These are phyloP conservation scores for Diaporthe ampelina DNA, from an alignment of 2,329 filamentous ascomycete species.

Conservation along the genomic window DNA sequence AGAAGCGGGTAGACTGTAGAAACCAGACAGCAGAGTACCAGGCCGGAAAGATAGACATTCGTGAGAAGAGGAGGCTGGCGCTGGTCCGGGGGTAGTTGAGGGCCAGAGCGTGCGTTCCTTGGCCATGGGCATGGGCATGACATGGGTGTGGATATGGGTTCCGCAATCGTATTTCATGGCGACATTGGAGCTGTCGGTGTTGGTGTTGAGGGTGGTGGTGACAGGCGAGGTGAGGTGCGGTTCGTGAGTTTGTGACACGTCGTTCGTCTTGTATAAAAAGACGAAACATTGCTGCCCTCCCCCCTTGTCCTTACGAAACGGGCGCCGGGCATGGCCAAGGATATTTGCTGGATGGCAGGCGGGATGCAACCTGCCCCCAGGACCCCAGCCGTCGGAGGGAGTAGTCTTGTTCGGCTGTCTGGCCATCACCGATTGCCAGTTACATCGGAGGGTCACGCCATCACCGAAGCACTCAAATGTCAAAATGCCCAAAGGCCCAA, in stretches of 20 bases:
- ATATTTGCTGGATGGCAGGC: constrained; percentile 30
- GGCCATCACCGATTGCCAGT: constrained; percentile 21
- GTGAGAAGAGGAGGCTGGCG: constrained; percentile 17
- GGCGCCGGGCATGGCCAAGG: constrained; percentile 17
- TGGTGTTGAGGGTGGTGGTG: not conserved
- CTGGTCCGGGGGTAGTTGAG: not conserved
- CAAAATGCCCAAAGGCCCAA: constrained; percentile 9
- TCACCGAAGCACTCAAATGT: constrained; percentile 26
- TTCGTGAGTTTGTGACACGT: constrained; percentile 31
- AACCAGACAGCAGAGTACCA: constrained; percentile 17
- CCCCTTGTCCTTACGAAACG: constrained; percentile 24
- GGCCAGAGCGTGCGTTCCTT: not conserved
- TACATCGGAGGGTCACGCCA: constrained; percentile 17
- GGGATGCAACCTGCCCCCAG: constrained; percentile 24
- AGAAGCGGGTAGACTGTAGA: not conserved
- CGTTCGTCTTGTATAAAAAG: constrained; percentile 26
- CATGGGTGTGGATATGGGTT: not conserved
- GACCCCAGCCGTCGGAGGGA: constrained; percentile 12
- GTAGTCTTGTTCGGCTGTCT: constrained; percentile 4
- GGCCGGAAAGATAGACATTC: not conserved
- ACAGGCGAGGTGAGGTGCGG: constrained; percentile 6
- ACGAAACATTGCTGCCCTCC: constrained; percentile 11
- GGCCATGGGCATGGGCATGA: not conserved
- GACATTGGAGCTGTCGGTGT: constrained; percentile 5
- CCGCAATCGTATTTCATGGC: constrained; percentile 13